These are phyloP conservation scores for Perilla frutescens DNA, from an alignment of 257 asterid genomes.

Conservation along the genomic window DNA sequence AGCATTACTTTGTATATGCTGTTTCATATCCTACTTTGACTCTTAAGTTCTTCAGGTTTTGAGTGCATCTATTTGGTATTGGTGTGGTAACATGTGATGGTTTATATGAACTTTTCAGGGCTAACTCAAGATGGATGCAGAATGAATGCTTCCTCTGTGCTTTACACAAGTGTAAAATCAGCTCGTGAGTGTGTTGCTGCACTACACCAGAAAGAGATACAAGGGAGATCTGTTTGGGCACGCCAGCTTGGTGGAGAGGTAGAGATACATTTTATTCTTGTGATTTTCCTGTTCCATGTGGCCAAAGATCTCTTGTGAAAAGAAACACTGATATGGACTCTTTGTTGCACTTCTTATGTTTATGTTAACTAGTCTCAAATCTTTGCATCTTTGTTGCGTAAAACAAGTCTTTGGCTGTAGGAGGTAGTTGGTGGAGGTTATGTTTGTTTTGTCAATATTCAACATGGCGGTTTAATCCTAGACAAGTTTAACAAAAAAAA, in stretches of 20 bases:
- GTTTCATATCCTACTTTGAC: conserved; percentile 9
- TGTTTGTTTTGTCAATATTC: background rate
- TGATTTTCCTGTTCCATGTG: conserved; percentile 22
- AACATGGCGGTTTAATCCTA: background rate
- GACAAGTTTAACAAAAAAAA: background rate
- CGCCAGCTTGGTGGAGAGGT: conserved; percentile 99
- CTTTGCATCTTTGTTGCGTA: conserved; percentile 15
- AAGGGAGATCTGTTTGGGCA: conserved; percentile 86
- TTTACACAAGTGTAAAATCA: conserved; percentile 84
- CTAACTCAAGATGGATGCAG: conserved; percentile 90
- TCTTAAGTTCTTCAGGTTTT: conserved; percentile 20
- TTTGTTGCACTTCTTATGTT: background rate
- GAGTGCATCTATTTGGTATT: conserved; percentile 14
- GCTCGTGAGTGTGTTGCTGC: conserved; percentile 88
- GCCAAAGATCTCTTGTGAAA: background rate
- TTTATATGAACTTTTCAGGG: conserved; percentile 49
- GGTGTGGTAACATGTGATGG: conserved; percentile 23
- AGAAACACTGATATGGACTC: background rate
- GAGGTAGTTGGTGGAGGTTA: background rate
- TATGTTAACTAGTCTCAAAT: background rate
- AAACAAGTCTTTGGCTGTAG: background rate
- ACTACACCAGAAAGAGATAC: conserved; percentile 79
- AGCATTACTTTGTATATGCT: conserved; percentile 12
- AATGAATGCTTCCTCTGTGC: conserved; percentile 73
- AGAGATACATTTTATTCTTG: conserved; percentile 19